A percentile compares a stretch with the other conserved stretches of the same genome.
These are phyloP conservation scores for Amoeboaphelidium protococcarum DNA, from an alignment of 371 early-diverging fungal species.

Conservation along the genomic window DNA sequence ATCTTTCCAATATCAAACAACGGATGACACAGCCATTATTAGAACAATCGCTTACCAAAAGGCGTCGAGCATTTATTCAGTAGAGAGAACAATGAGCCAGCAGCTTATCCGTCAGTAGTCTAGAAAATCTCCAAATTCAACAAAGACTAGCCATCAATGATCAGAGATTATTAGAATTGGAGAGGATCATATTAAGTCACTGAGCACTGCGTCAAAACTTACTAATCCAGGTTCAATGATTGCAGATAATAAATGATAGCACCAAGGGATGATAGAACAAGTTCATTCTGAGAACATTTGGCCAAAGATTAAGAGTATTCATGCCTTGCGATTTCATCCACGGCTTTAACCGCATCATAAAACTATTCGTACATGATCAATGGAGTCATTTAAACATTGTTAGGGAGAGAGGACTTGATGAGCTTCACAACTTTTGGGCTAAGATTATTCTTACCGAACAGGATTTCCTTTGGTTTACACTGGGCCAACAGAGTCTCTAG, in stretches of 20 bases:
- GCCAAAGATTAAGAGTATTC: constrained; percentile 28
- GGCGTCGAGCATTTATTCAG: constrained; percentile 64
- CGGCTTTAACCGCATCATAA: constrained; percentile 40
- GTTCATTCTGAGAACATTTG: background rate
- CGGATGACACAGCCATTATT: constrained; percentile 84
- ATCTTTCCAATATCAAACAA: constrained; percentile 40
- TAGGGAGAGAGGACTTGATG: background rate
- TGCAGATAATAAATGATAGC: constrained; percentile 39
- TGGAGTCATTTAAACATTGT: constrained; percentile 22
- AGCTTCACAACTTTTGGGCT: background rate
- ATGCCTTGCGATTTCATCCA: constrained; percentile 30
- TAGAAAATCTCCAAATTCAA: constrained; percentile 78
- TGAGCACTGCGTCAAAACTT: constrained; percentile 54
- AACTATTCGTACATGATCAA: constrained; percentile 50
- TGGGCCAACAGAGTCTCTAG: constrained; percentile 83
- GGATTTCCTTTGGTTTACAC: constrained; percentile 60
- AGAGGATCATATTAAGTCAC: constrained; percentile 52
- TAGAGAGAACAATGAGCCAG: constrained; percentile 63
- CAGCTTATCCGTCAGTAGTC: constrained; percentile 44
- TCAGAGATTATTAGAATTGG: constrained; percentile 27
- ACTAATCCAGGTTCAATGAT: constrained; percentile 51
- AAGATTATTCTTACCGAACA: constrained; percentile 32
- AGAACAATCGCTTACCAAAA: constrained; percentile 47
- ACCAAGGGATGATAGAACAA: constrained; percentile 2
- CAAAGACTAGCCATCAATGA: constrained; percentile 83